Conservation (phyloP, 2,329 filamentous ascomycete species). For the Fusarium sublunatum region DNA sequence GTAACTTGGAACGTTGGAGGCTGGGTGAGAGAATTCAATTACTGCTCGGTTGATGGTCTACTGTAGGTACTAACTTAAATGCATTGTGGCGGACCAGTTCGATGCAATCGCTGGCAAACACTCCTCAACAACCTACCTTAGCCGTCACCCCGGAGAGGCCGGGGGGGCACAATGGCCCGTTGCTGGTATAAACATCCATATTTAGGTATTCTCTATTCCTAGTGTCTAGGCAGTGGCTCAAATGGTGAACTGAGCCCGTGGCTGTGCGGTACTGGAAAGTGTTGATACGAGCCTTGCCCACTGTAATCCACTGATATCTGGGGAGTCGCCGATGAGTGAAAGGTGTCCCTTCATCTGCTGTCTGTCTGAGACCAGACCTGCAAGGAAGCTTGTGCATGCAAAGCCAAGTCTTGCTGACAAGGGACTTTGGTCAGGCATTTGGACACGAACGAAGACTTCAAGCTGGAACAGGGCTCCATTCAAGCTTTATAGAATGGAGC, state of each 20-base stretch:
- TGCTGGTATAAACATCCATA: too few species aligned
- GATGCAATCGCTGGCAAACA: too few species aligned
- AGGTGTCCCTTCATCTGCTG: slow-evolving; percentile 23
- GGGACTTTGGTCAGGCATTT: slow-evolving; percentile 32
- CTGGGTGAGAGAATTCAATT: too few species aligned
- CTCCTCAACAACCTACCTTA: slow-evolving; percentile 6
- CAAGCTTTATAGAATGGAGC: slow-evolving; percentile 35
- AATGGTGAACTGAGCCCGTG: slow-evolving; percentile 7
- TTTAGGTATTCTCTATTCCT: too few species aligned
- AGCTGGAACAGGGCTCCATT: slow-evolving; percentile 25
- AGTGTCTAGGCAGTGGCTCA: too few species aligned
- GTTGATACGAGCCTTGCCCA: not conserved
- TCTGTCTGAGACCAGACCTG: slow-evolving; percentile 26
- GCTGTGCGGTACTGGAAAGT: slow-evolving; percentile 19
- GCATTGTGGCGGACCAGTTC: slow-evolving; percentile 7
- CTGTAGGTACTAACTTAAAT: too few species aligned
- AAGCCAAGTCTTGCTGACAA: slow-evolving; percentile 36
- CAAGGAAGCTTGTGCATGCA: slow-evolving; percentile 25
- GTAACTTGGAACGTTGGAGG: too few species aligned
- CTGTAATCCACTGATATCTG: slow-evolving; percentile 14
- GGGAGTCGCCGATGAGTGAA: slow-evolving; percentile 1
- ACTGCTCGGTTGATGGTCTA: too few species aligned
- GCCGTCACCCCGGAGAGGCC: slow-evolving; percentile 19
- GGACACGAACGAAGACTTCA: slow-evolving; percentile 23
- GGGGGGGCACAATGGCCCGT: slow-evolving; percentile 1